Evolutionary conservation across 164 flowering plant genomes (phyloP), one percentile per base, ranked within the genome.

Genomic region (grape (Vitis vinifera)): DNA sequence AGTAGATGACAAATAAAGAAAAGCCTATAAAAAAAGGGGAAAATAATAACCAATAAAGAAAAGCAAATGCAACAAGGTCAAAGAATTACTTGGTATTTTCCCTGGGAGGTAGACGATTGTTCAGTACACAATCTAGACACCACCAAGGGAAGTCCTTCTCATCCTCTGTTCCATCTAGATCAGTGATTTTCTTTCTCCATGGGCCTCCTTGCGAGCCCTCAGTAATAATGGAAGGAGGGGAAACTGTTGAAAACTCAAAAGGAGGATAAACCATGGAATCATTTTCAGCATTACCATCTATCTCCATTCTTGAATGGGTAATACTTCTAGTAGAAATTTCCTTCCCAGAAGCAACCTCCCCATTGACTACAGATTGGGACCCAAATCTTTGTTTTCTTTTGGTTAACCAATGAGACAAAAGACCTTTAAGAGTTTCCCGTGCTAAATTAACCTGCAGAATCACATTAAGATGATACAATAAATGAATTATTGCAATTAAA

Each of bases 121-220:
- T 88, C 83, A 96, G 76, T 44, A 96, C 88, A 72, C 97, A 92
- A 57, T 96, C 99, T 67, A 96, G 71, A 81, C 93, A 91, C 99
- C 99, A 96, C 94, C 86, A 85, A 11, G 99, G 99, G 55, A 96
- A 78, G 73, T 93, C 91, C 78, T 93, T 96, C 65, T 96, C 99
- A 78, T 93, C 97, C 79, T 96, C 97, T 52, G 90, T 87, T 53
- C 99, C 97, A 83, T 90, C 95, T n/a, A 90, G 76, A 23, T 93
- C 95, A 15, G 91, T 90, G 58, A 87, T 87, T 75, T 91, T 96
- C 84, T 91, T 96, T 73, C 99, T 90, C 99, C 99, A 96, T 13
- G 95, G 94, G 44, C 99, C 97, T 59, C 99, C 94, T 50, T 87
- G 94, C 59, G 97, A 84, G 15, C 99, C 99, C 82, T 96, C 99